Evolutionary conservation across 2,329 filamentous ascomycete genomes (phyloP).

Genomic region (Pyrenophora seminiperda): DNA sequence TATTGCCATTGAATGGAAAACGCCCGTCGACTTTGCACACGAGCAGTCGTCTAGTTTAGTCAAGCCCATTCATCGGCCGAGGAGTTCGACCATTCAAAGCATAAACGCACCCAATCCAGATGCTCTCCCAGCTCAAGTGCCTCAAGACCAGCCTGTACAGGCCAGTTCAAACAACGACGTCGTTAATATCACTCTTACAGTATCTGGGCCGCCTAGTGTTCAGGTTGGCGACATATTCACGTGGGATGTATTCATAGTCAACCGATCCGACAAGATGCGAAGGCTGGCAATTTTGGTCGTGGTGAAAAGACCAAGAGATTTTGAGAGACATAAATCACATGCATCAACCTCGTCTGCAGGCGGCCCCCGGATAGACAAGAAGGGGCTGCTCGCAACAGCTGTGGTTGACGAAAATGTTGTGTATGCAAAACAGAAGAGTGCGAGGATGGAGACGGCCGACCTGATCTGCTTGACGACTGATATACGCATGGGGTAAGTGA

Average conservation of each 20-base stretch:
- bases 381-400: conserved; percentile 62
- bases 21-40: conserved; percentile 68
- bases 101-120: conserved; percentile 35
- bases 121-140: conserved; percentile 33
- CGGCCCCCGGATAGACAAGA: conserved; percentile 40
- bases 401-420: conserved; percentile 74
- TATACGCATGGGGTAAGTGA: conserved; percentile 68
- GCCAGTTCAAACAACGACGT: conserved; percentile 51
- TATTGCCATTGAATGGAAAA: conserved; percentile 70
- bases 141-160: conserved; percentile 24
- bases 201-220: conserved; percentile 66
- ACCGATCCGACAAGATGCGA: conserved; percentile 65
- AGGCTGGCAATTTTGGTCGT: conserved; percentile 73
- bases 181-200: conserved; percentile 75
- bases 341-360: conserved; percentile 50
- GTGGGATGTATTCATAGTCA: conserved; percentile 78
- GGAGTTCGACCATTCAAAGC: conserved; percentile 29
- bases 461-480: conserved; percentile 78
- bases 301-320: conserved; percentile 64
- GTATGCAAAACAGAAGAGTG: conserved; percentile 71
- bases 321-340: conserved; percentile 51
- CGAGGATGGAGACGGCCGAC: conserved; percentile 67
- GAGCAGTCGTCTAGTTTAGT: conserved; percentile 50
- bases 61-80: conserved; percentile 39
- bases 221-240: conserved; percentile 69